These are phyloP conservation scores for Bipolaris victoriae DNA, from an alignment of 2,329 filamentous ascomycete genomes.

Conservation along the genomic window DNA sequence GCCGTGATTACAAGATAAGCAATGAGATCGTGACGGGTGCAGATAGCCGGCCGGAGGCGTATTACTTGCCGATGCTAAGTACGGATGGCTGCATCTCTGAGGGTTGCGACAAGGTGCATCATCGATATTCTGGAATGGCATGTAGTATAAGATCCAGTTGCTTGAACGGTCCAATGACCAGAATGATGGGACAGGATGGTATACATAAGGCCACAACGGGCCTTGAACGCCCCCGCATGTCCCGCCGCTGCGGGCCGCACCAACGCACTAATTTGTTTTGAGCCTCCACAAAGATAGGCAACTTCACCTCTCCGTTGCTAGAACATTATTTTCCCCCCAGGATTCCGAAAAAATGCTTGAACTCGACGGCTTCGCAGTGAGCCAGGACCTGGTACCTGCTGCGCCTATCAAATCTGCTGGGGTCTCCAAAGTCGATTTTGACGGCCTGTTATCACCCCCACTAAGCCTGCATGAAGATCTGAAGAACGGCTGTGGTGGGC, in stretches of 20 bases:
- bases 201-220: not conserved
- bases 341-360: constrained; percentile 9
- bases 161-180: not conserved
- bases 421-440: constrained; percentile 67
- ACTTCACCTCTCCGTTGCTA: not conserved
- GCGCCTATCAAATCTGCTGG: constrained; percentile 59
- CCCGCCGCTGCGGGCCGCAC: constrained; percentile 4
- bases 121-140: not conserved
- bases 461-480: constrained; percentile 85
- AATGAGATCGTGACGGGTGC: constrained; percentile 1
- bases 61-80: not conserved
- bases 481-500: constrained; percentile 85
- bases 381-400: constrained; percentile 62
- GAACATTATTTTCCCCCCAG: not conserved
- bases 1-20: constrained; percentile 9
- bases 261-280: constrained; percentile 9
- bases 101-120: not conserved
- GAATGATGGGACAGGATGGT: not conserved
- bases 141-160: not conserved
- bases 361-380: constrained; percentile 51
- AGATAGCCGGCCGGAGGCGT: not conserved
- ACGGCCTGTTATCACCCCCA: constrained; percentile 72
- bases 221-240: not conserved
- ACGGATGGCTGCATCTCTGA: not conserved
- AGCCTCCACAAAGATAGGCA: constrained; percentile 9